These are phyloP conservation scores for Cutaneotrichosporon curvatum DNA, from an alignment of 1,284 basidiomycete species.

Conservation along the genomic window DNA sequence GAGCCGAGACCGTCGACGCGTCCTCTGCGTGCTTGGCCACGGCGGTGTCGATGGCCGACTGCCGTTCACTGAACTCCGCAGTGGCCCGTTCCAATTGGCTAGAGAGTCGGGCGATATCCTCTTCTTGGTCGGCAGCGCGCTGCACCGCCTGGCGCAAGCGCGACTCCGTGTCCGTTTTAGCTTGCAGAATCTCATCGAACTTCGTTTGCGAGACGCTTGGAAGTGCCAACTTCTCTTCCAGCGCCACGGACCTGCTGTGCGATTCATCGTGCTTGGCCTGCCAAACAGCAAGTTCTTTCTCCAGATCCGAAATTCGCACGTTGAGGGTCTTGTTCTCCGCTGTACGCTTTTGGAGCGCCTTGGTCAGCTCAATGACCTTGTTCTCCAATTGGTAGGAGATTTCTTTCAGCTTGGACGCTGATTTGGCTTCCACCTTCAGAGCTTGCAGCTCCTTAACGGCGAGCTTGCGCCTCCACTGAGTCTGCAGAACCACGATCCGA, in stretches of 20 bases:
- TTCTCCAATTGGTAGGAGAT: conserved; percentile 98
- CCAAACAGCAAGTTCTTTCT: conserved; percentile 80
- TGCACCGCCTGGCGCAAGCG: conserved; percentile 72
- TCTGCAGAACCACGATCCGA: conserved; percentile 80
- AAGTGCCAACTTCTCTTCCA: conserved; percentile 63
- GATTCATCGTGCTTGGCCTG: conserved; percentile 80
- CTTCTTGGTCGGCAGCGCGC: conserved; percentile 71
- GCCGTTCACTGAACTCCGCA: conserved; percentile 69
- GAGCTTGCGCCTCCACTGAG: conserved; percentile 79
- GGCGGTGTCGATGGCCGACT: conserved; percentile 52
- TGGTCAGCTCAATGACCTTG: conserved; percentile 98
- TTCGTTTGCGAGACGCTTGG: conserved; percentile 67
- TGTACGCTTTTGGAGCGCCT: conserved; percentile 84
- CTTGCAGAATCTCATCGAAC: conserved; percentile 67
- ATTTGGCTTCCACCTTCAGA: conserved; percentile 85
- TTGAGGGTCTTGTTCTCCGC: conserved; percentile 86
- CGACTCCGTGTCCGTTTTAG: conserved; percentile 76
- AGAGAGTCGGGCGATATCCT: conserved; percentile 69
- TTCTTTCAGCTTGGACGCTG: conserved; percentile 97
- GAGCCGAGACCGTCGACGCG: conserved; percentile 70
- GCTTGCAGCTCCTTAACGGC: conserved; percentile 78
- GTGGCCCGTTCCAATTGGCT: conserved; percentile 57
- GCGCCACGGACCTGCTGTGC: conserved; percentile 66
- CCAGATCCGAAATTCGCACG: conserved; percentile 64
- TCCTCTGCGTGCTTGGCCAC: conserved; percentile 64